Base-by-base conservation (phyloP, 2,329 filamentous ascomycete genomes). In the Fusarium metavorans region DNA sequence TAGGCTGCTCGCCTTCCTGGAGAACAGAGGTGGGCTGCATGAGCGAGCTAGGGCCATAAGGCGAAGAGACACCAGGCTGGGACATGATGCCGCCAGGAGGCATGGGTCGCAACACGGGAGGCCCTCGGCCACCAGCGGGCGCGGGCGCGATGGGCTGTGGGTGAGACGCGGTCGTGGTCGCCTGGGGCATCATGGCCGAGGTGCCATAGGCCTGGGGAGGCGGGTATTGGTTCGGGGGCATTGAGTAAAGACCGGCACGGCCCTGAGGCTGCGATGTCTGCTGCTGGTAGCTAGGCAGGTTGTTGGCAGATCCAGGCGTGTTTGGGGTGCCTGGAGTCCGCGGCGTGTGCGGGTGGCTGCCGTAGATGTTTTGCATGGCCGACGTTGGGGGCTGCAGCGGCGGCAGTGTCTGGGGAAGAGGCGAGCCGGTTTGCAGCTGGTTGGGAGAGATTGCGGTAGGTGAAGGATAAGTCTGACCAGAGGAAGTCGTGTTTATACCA, bases 91-190 rank as follows among this genome's bases (percentile, higher is more conserved):
- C 92, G 76, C 90, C 90, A 1, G 92, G 89, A 16, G 93, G 92
- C 88, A 94, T 92, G n/a, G 92, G 91, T 63, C 92, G 90, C 76
- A 93, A 82, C 14, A 91, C 87, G 20, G 90, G 90, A 69, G 90
- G 90, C 23, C 85, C 85, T 41, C 89, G 87, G 45, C 86, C 85
- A 80, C 84, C 90, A 70, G 82, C 84, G 58, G 93, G 92, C 48
- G 93, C 93, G 18, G 93, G 93, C 50, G 93, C 93, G 80, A 95
- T 94, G 37, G 92, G 91, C 83, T 94, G 93, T 54, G 92, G 92
- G 81, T 94, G 93, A 64, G 91, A 90, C 77, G 92, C 88, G 52
- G 92, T 87, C 57, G 89, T 88, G 13, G 92, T 91, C 27, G 91
- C 85, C 82, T 93, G 91, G 56, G 92, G 89, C 85, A 94, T 88